Conservation (phyloP, 441 rosid genomes). For the Euphorbia corollata region DNA sequence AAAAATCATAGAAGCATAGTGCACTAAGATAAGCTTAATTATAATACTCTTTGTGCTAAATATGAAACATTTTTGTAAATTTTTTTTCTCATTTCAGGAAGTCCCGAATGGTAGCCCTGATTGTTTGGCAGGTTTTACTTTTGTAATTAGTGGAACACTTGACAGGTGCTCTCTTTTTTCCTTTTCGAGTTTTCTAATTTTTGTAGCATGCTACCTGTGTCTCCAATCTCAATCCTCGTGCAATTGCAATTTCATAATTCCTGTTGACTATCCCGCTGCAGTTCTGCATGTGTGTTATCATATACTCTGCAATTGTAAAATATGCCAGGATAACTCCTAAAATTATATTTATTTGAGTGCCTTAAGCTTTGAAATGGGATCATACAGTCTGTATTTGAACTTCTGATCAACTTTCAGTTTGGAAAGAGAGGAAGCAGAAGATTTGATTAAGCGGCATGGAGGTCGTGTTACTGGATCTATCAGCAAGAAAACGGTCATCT, state of each 20-base stretch:
- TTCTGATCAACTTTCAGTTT: constrained; percentile 46
- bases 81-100: constrained; percentile 45
- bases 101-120: constrained; percentile 89
- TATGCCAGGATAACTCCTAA: not conserved
- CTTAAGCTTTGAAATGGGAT: constrained; percentile 8
- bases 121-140: constrained; percentile 79
- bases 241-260: no score
- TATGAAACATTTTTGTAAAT: constrained; percentile 16
- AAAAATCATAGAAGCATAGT: constrained; percentile 8
- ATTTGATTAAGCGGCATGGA: constrained; percentile 79
- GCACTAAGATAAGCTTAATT: constrained; percentile 2
- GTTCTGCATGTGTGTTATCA: constrained; percentile 12
- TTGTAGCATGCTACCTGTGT: not conserved
- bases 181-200: constrained; percentile 4
- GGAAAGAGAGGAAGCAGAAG: constrained; percentile 99
- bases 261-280: not conserved
- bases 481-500: constrained; percentile 89
- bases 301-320: constrained; percentile 8
- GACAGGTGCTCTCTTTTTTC: constrained; percentile 59
- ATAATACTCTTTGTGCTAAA: constrained; percentile 13
- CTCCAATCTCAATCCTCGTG: not conserved
- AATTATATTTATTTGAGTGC: not conserved
- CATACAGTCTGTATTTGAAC: constrained; percentile 3
- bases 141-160: constrained; percentile 97
- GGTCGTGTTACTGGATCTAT: constrained; percentile 91